A percentile compares a stretch with the other conserved stretches of the same genome.
Conservation (phyloP, 1,284 basidiomycete genomes). For the Puccinia triticina region DNA sequence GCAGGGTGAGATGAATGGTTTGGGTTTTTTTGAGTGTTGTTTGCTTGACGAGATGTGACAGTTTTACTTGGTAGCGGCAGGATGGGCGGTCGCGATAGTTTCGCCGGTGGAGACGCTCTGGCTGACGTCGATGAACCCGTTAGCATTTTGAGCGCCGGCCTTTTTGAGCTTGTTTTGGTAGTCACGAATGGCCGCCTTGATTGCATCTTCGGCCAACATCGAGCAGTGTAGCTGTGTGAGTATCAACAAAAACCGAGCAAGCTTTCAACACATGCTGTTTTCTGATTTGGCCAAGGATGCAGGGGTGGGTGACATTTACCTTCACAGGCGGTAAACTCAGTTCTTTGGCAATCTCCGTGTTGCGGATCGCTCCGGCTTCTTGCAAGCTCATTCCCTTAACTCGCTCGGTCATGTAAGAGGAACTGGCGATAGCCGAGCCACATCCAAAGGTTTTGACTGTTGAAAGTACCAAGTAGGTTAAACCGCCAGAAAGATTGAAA, state of each 20-base stretch:
- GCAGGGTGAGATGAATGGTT: too few species aligned
- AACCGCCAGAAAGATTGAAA: neutral
- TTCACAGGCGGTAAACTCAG: slow-evolving; percentile 94
- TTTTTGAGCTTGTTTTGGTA: slow-evolving; percentile 65
- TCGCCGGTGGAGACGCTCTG: slow-evolving; percentile 71
- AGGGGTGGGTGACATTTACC: slow-evolving; percentile 61
- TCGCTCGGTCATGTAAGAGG: slow-evolving; percentile 74
- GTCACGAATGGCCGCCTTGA: slow-evolving; percentile 74
- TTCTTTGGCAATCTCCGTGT: slow-evolving; percentile 99
- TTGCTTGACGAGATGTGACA: neutral
- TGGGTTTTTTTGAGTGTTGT: neutral
- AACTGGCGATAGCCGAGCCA: slow-evolving; percentile 60
- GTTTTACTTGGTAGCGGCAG: slow-evolving; percentile 60
- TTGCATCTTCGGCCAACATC: slow-evolving; percentile 98
- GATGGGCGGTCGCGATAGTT: slow-evolving; percentile 68
- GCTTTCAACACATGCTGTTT: neutral
- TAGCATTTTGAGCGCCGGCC: slow-evolving; percentile 21
- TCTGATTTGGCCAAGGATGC: slow-evolving; percentile 66
- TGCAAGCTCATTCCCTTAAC: slow-evolving; percentile 93
- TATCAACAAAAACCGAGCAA: neutral
- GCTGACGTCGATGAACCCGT: slow-evolving; percentile 75
- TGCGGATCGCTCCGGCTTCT: slow-evolving; percentile 93
- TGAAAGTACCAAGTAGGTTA: slow-evolving; percentile 56
- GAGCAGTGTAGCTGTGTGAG: slow-evolving; percentile 63
- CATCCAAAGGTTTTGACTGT: slow-evolving; percentile 61